Conservation (phyloP, 2,329 filamentous ascomycete genomes). For the Periconia sp. region DNA sequence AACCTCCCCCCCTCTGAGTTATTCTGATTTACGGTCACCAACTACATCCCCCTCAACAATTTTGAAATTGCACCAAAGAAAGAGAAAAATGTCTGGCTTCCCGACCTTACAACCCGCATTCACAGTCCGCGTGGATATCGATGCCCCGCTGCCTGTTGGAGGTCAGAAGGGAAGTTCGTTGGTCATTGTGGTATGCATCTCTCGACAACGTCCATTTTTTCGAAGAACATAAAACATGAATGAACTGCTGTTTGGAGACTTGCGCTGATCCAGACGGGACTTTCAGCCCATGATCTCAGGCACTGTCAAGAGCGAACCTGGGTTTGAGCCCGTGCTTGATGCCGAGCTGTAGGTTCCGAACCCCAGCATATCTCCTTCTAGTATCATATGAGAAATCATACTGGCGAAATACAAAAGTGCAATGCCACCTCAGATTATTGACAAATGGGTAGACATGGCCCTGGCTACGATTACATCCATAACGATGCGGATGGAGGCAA, state of each 20-base stretch:
- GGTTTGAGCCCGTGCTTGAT: slow-evolving; percentile 31
- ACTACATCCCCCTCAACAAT: not conserved
- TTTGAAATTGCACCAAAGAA: too few relatives aligned
- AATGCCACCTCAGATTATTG: too few relatives aligned
- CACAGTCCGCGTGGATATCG: slow-evolving; percentile 32
- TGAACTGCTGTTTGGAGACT: not conserved
- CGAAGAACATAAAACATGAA: not conserved
- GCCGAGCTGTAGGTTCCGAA: slow-evolving; percentile 21
- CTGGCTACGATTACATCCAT: slow-evolving; percentile 37
- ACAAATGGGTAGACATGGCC: slow-evolving; percentile 26
- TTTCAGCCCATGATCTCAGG: slow-evolving; percentile 28
- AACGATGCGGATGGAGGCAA: slow-evolving; percentile 27
- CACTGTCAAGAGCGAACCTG: slow-evolving; percentile 32
- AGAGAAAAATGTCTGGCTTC: slow-evolving; percentile 25
- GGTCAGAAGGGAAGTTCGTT: slow-evolving; percentile 23
- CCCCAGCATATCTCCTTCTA: too few relatives aligned
- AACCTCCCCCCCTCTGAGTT: not conserved
- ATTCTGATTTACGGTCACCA: not conserved
- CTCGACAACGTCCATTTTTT: not conserved
- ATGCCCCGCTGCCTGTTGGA: slow-evolving; percentile 29
- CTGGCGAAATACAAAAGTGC: too few relatives aligned
- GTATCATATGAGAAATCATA: too few relatives aligned
- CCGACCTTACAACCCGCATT: slow-evolving; percentile 33
- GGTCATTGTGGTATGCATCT: slow-evolving; percentile 23
- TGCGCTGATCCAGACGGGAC: not conserved